Conservation (phyloP, 495 filamentous ascomycete genomes). For the Aspergillus sparsus region DNA sequence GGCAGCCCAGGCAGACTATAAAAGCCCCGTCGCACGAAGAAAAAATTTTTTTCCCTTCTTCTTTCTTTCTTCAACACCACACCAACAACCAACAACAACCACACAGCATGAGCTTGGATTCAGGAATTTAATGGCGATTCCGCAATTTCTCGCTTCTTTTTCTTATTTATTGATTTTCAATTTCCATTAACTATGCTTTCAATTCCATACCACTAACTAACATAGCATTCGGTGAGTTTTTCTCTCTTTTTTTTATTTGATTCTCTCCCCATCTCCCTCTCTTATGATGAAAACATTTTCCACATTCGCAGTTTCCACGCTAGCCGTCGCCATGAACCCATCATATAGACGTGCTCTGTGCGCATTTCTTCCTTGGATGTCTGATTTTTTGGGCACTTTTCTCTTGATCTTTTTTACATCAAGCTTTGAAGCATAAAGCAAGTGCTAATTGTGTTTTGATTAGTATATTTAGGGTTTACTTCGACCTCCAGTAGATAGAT, state of each 20-base stretch:
- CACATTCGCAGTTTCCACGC: conserved; percentile 59
- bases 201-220: background rate
- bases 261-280: conserved; percentile 6
- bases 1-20: conserved; percentile 44
- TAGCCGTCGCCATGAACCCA: conserved; percentile 53
- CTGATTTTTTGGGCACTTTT: conserved; percentile 37
- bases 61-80: conserved; percentile 24
- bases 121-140: conserved; percentile 17
- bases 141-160: background rate
- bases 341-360: conserved; percentile 45
- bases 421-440: conserved; percentile 6
- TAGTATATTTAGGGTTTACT: conserved; percentile 9
- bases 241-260: conserved; percentile 11
- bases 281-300: conserved; percentile 53
- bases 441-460: conserved; percentile 15
- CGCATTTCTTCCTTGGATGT: conserved; percentile 57
- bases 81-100: conserved; percentile 1
- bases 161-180: too few species aligned
- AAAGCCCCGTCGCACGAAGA: conserved; percentile 31
- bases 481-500: background rate
- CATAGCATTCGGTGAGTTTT: conserved; percentile 12
- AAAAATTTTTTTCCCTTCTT: conserved; percentile 35
- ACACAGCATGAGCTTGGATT: background rate
- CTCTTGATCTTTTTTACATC: conserved; percentile 1
- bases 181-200: background rate